Evolutionary conservation across 371 early-diverging fungal species (phyloP).

Genomic region (Syncephalastrum sp.): DNA sequence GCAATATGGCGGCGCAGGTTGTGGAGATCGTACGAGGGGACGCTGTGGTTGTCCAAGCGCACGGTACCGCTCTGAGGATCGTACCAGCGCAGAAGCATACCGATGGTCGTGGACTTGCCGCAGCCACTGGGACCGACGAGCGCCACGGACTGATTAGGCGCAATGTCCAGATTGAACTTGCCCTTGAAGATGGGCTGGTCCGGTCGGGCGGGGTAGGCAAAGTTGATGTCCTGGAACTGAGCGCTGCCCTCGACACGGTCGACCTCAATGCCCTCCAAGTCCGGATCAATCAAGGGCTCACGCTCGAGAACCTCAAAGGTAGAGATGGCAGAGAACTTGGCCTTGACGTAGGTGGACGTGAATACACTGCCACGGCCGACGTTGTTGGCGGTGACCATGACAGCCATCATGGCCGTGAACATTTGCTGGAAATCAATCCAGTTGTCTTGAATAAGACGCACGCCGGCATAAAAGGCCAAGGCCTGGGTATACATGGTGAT

Average conservation of each 20-base stretch:
- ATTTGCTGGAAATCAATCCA: constrained; percentile 30
- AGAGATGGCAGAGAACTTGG: constrained; percentile 70
- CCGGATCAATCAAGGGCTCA: constrained; percentile 60
- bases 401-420: constrained; percentile 62
- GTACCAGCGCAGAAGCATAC: constrained; percentile 81
- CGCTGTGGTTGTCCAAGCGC: constrained; percentile 60
- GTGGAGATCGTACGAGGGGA: constrained; percentile 51
- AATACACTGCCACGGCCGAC: constrained; percentile 53
- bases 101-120: constrained; percentile 65
- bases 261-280: constrained; percentile 34
- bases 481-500: constrained; percentile 57
- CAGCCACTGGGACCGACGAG: constrained; percentile 41
- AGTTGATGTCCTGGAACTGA: constrained; percentile 54
- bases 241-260: constrained; percentile 28
- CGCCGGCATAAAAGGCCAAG: constrained; percentile 55
- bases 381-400: constrained; percentile 64
- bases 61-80: constrained; percentile 60
- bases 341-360: constrained; percentile 61
- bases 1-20: constrained; percentile 55
- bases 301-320: constrained; percentile 69
- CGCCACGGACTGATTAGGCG: constrained; percentile 70
- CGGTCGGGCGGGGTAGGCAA: constrained; percentile 77
- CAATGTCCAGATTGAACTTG: constrained; percentile 57
- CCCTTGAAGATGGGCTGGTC: constrained; percentile 70
- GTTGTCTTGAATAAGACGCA: constrained; percentile 34